Evolutionary conservation across 768 basidiomycete species (phyloP), one percentile per base, ranked within the genome.

Genomic region (Pulveroboletus sp.): DNA sequence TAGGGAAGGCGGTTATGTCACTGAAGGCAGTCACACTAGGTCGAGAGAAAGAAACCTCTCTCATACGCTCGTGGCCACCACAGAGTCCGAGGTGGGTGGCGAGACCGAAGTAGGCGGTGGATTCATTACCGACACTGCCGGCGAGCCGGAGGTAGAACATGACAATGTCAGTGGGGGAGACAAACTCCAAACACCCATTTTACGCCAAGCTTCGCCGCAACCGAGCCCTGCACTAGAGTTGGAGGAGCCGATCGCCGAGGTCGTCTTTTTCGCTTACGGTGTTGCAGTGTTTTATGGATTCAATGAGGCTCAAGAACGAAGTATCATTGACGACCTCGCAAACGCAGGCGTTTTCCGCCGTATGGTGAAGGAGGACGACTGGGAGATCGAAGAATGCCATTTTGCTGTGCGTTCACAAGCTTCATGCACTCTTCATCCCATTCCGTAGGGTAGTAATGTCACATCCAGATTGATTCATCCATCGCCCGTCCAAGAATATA

Each of bases 371-470:
- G 81, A 89, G 62, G 79, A 77, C 9, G 79, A 86, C 55, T 94
- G 93, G 93, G 92, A 96, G 63, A 75, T 94, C 17, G 94, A 97
- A 65, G 86, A 93, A 60, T 95, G 88, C 57, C 93, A 96, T 72
- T 96, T 83, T 69, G 76, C 80, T 10, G 91, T 92, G 62, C 43
- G 61, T 65, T 48, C 27, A 5, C 35, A 7, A 0, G 4, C 40
- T 8, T 5, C 36, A 26, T n/a, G 28, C 31, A 30, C 24, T 13
- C 18, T n/a, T 10, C n/a, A 28, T 21, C 8, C 30, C 14, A n/a
- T 28, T 24, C 9, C 10, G 33, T 8, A 27, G 37, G 38, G 11
- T 55, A 42, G 35, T 38, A 8, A 46, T 24, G 13, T 21, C 11
- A 6, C 35, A 21, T 36, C 2, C 53, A 89, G 89, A 88, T 93